These are phyloP conservation scores for Jatropha curcas DNA, from an alignment of 345 rosid genomes.

Conservation along the genomic window DNA sequence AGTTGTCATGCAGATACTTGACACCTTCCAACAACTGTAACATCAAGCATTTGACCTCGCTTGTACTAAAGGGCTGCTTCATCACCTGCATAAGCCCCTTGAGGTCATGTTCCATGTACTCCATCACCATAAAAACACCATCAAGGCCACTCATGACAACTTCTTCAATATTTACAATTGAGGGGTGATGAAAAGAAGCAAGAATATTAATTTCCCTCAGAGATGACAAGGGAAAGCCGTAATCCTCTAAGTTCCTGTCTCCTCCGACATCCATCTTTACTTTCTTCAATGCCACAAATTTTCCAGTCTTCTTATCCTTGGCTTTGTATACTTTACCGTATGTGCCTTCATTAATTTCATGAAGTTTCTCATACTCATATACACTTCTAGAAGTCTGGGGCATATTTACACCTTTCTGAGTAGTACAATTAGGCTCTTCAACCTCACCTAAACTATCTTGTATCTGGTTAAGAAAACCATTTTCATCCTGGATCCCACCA, in stretches of 20 bases:
- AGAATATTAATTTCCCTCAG: constrained; percentile 90
- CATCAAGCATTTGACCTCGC: constrained; percentile 93
- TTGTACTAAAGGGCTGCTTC: constrained; percentile 77
- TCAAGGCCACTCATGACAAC: constrained; percentile 69
- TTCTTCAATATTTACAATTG: constrained; percentile 76
- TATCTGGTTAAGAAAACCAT: constrained; percentile 23
- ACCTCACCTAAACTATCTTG: constrained; percentile 11
- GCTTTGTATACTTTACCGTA: constrained; percentile 85
- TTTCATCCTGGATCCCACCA: constrained; percentile 24
- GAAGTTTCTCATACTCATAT: constrained; percentile 61
- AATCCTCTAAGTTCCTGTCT: constrained; percentile 29
- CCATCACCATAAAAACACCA: constrained; percentile 89
- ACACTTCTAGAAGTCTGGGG: constrained; percentile 66
- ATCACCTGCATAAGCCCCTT: constrained; percentile 63
- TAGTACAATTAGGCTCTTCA: constrained; percentile 33
- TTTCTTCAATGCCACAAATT: constrained; percentile 83
- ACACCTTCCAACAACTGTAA: constrained; percentile 79
- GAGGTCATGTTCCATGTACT: constrained; percentile 83
- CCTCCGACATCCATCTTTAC: constrained; percentile 42
- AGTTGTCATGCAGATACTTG: constrained; percentile 80
- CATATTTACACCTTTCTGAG: constrained; percentile 50
- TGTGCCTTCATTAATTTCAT: constrained; percentile 84
- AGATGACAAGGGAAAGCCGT: constrained; percentile 78
- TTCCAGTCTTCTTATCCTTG: constrained; percentile 61
- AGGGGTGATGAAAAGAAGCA: constrained; percentile 65